Evolutionary conservation across 2,329 filamentous ascomycete genomes (phyloP).

Genomic region (Ophiostoma australiae): DNA sequence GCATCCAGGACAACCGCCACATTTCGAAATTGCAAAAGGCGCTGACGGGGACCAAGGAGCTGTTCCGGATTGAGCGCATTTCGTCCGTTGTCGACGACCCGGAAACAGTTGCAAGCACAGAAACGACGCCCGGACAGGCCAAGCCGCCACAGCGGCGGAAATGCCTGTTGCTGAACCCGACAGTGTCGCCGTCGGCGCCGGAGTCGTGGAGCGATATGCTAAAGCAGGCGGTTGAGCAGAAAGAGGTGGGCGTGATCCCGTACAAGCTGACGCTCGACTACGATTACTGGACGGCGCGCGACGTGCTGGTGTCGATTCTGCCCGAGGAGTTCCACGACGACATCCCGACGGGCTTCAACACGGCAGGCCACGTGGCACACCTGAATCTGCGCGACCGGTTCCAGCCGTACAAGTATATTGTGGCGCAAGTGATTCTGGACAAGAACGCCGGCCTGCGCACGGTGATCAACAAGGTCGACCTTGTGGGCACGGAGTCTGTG

Average conservation of each 20-base stretch:
- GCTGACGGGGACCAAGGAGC: conserved; percentile 60
- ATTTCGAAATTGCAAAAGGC: conserved; percentile 67
- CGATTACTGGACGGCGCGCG: conserved; percentile 81
- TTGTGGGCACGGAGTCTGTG: conserved; percentile 77
- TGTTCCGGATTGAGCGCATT: conserved; percentile 60
- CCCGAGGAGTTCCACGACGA: conserved; percentile 75
- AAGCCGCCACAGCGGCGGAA: conserved; percentile 38
- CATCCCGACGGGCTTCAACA: conserved; percentile 79
- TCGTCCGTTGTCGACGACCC: conserved; percentile 61
- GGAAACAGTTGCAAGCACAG: conserved; percentile 40
- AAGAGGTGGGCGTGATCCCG: conserved; percentile 66
- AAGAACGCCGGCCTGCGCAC: conserved; percentile 80
- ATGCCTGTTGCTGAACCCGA: conserved; percentile 56
- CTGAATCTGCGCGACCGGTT: conserved; percentile 83
- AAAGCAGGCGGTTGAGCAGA: conserved; percentile 61
- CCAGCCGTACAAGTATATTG: conserved; percentile 77
- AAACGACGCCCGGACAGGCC: conserved; percentile 33
- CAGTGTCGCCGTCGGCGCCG: conserved; percentile 53
- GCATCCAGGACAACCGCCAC: conserved; percentile 67
- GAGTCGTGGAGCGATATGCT: conserved; percentile 73
- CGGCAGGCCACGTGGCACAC: conserved; percentile 87
- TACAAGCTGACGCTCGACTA: conserved; percentile 76
- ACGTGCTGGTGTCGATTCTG: conserved; percentile 76
- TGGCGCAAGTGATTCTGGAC: conserved; percentile 80
- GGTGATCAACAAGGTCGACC: conserved; percentile 92